phyloP scores from a whole-genome alignment of 1,284 basidiomycete genomes.

The Cerioporus squamosus region DNA sequence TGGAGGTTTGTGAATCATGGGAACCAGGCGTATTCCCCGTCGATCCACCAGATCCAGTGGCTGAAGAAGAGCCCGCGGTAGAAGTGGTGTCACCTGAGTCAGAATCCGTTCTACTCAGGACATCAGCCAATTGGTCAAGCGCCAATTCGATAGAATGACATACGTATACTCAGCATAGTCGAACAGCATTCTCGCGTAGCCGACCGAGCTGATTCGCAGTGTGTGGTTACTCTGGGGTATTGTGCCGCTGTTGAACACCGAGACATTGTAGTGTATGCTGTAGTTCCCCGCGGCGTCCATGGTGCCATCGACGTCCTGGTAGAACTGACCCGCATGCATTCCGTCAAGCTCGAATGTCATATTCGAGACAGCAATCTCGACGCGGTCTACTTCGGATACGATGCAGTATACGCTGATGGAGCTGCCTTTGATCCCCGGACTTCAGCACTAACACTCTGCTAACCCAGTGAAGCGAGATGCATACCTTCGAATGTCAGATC shows the following conservation, averaged over 20 bases:
- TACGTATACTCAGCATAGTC: conserved; percentile 25
- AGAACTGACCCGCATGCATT: conserved; percentile 9
- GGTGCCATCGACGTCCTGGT: conserved; percentile 9
- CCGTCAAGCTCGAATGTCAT: conserved; percentile 22
- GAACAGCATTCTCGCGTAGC: conserved; percentile 18
- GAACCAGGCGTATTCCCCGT: neutral
- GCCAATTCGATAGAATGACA: neutral
- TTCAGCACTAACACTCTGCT: neutral
- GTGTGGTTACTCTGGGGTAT: conserved; percentile 14
- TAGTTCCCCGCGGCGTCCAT: conserved; percentile 3
- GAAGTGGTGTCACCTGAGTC: neutral
- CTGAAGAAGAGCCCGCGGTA: neutral
- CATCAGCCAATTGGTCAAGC: neutral
- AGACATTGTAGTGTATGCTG: conserved; percentile 11
- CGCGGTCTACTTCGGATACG: conserved; percentile 11
- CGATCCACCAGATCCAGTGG: neutral
- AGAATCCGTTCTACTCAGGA: conserved; percentile 4
- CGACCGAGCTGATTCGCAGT: conserved; percentile 17
- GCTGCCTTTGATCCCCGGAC: conserved; percentile 8
- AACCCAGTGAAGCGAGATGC: neutral
- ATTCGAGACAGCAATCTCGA: conserved; percentile 10
- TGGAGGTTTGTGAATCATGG: neutral
- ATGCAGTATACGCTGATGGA: conserved; percentile 18
- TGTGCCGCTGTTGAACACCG: conserved; percentile 13
- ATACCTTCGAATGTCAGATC: conserved; percentile 20